Evolutionary conservation across 2,329 filamentous ascomycete species (phyloP).

Genomic region (Alternaria ventricosa): DNA sequence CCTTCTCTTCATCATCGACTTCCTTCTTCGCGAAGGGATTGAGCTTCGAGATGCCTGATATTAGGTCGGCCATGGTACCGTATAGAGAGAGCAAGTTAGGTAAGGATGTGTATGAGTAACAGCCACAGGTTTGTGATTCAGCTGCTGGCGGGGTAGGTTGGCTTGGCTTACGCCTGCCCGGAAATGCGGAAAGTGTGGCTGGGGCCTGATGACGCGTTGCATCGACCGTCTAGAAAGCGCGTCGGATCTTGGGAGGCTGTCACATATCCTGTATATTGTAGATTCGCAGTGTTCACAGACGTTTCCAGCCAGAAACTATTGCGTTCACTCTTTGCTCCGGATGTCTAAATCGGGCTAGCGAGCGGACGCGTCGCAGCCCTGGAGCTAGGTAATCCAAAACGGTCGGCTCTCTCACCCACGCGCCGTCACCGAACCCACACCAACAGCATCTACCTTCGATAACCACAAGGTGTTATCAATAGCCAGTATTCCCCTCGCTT

Average conservation of each 20-base stretch:
- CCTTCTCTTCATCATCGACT: conserved; percentile 59
- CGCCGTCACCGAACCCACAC: background rate
- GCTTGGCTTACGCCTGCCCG: conserved; percentile 9
- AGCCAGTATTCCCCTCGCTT: background rate
- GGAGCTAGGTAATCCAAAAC: background rate
- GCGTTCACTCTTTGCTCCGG: background rate
- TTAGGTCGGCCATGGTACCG: conserved; percentile 42
- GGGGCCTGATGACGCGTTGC: background rate
- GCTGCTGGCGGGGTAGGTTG: conserved; percentile 10
- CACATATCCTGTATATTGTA: background rate
- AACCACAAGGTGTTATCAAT: background rate
- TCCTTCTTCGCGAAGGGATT: conserved; percentile 43
- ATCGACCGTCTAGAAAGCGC: background rate
- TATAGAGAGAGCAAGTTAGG: background rate
- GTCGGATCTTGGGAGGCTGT: background rate
- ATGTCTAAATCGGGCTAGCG: background rate
- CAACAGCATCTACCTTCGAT: background rate
- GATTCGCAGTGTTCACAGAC: background rate
- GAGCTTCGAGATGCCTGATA: conserved; percentile 42
- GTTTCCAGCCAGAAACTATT: background rate
- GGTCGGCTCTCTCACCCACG: background rate
- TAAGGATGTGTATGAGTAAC: conserved; percentile 1
- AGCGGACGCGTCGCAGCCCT: background rate
- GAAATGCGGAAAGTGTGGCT: background rate
- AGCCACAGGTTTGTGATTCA: conserved; percentile 8